Conservation (phyloP, 2,329 filamentous ascomycete species). For the Penicillium glabrum region DNA sequence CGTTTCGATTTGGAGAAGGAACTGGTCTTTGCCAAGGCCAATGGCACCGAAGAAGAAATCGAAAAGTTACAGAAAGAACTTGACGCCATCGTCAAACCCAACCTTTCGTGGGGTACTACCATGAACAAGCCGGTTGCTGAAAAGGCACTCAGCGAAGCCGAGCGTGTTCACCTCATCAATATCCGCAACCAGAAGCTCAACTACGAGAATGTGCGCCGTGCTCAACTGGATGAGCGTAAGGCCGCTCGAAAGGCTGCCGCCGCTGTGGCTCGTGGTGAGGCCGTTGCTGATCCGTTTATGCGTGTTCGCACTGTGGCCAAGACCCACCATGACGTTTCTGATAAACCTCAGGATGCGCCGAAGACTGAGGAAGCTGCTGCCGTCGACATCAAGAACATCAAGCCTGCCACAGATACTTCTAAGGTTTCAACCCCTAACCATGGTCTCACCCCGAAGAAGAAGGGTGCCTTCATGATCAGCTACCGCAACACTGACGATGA, state of each 20-base stretch:
- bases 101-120: slow-evolving; percentile 71
- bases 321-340: slow-evolving; percentile 65
- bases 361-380: slow-evolving; percentile 34
- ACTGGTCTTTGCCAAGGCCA: slow-evolving; percentile 65
- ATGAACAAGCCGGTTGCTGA: slow-evolving; percentile 58
- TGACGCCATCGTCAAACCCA: slow-evolving; percentile 51
- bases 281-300: slow-evolving; percentile 54
- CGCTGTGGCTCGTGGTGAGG: slow-evolving; percentile 64
- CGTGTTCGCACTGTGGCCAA: slow-evolving; percentile 67
- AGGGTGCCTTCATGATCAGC: slow-evolving; percentile 63
- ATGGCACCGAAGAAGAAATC: slow-evolving; percentile 61
- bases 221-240: slow-evolving; percentile 77
- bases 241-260: slow-evolving; percentile 61
- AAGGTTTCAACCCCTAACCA: slow-evolving; percentile 52
- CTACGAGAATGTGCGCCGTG: slow-evolving; percentile 84
- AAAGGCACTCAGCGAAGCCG: slow-evolving; percentile 65
- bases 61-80: slow-evolving; percentile 52
- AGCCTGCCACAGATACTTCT: slow-evolving; percentile 50
- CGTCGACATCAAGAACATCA: slow-evolving; percentile 43
- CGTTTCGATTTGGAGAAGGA: slow-evolving; percentile 66
- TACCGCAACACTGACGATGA: slow-evolving; percentile 86
- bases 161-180: slow-evolving; percentile 81
- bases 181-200: slow-evolving; percentile 80
- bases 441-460: slow-evolving; percentile 34
- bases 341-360: slow-evolving; percentile 24